Percentiles rank a stretch among this genome's conserved stretches.
Conservation (phyloP, 805 yeast species). For the Candida nonsorbophila region DNA sequence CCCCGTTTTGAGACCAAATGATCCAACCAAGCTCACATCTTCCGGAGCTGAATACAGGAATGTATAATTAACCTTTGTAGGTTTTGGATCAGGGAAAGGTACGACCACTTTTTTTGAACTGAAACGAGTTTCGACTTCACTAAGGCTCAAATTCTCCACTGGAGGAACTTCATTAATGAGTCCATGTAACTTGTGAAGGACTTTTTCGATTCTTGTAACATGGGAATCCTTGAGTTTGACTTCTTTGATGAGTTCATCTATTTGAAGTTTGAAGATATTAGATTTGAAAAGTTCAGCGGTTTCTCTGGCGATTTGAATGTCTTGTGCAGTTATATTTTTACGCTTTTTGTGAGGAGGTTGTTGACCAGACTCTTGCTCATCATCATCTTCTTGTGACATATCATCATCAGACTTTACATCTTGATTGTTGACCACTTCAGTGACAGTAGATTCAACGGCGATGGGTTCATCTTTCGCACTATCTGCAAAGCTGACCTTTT, state of each 20-base stretch:
- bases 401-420: too few species aligned
- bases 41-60: constrained; percentile 68
- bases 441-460: too few species aligned
- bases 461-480: too few species aligned
- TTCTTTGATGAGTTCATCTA: constrained; percentile 85
- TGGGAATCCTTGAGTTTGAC: constrained; percentile 68
- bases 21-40: constrained; percentile 76
- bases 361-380: constrained; percentile 7
- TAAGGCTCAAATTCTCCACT: constrained; percentile 44
- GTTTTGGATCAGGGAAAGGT: constrained; percentile 91
- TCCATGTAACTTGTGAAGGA: constrained; percentile 67
- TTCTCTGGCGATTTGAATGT: constrained; percentile 86
- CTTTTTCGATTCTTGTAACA: constrained; percentile 62
- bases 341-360: constrained; percentile 29
- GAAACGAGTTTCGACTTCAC: constrained; percentile 55
- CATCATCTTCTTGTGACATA: too few species aligned
- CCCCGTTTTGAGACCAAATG: constrained; percentile 83
- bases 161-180: constrained; percentile 62
- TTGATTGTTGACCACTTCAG: too few species aligned
- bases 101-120: constrained; percentile 50
- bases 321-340: constrained; percentile 59
- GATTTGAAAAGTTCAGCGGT: constrained; percentile 93
- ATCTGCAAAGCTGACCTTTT: too few species aligned
- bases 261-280: constrained; percentile 90
- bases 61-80: constrained; percentile 64